These are phyloP conservation scores for Rhododendron vialii DNA, from an alignment of 148 eudicot genomes.

Conservation along the genomic window DNA sequence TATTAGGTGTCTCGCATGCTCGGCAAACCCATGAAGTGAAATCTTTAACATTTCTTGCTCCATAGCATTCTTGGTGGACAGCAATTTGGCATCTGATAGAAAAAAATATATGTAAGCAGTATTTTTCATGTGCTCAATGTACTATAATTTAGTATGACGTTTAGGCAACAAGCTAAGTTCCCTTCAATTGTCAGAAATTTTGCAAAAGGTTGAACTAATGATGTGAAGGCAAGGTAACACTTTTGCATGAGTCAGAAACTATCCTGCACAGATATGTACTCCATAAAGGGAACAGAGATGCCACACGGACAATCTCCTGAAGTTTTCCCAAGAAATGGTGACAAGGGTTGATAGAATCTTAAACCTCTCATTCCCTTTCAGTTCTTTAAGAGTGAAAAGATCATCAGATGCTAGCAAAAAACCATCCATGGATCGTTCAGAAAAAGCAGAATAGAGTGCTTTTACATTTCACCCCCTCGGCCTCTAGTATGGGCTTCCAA, in stretches of 20 bases:
- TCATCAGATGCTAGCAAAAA: background rate
- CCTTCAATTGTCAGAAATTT: background rate
- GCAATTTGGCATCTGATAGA: constrained; percentile 91
- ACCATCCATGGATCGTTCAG: background rate
- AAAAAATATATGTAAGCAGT: constrained; percentile 13
- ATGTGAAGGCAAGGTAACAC: background rate
- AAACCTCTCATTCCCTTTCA: constrained; percentile 3
- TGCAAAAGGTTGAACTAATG: background rate
- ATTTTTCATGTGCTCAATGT: background rate
- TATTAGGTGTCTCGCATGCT: constrained; percentile 88
- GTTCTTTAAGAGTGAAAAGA: background rate
- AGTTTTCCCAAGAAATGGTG: background rate
- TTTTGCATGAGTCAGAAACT: background rate
- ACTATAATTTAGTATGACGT: background rate
- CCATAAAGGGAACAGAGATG: background rate
- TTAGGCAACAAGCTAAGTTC: background rate
- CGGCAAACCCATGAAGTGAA: constrained; percentile 98
- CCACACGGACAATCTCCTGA: background rate
- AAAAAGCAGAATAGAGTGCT: background rate
- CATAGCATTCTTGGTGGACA: constrained; percentile 99
- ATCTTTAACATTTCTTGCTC: constrained; percentile 84
- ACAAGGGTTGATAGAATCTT: background rate
- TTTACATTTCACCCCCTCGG: background rate
- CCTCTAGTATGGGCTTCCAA: background rate
- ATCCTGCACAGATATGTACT: background rate